Conservation (phyloP, 495 filamentous ascomycete genomes). For the Poronia punctata region DNA sequence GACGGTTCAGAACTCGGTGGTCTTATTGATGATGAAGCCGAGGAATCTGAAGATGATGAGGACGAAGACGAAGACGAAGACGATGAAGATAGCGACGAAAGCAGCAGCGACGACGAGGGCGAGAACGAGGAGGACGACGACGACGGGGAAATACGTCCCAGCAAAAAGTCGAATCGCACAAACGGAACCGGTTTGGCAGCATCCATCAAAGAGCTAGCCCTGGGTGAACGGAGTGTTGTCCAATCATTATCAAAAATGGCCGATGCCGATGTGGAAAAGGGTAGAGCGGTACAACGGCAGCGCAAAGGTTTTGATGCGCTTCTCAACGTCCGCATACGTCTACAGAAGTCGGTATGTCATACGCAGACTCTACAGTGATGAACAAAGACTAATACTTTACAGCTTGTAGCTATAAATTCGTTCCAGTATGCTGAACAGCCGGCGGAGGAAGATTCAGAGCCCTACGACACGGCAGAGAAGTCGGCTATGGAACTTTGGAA, state of each 20-base stretch:
- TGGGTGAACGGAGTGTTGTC: slow-evolving; percentile 42
- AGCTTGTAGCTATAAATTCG: slow-evolving; percentile 69
- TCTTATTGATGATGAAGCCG: slow-evolving; percentile 29
- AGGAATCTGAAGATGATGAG: slow-evolving; percentile 29
- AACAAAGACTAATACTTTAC: neutral
- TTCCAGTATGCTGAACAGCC: slow-evolving; percentile 43
- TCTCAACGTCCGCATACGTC: slow-evolving; percentile 76
- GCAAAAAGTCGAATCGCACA: slow-evolving; percentile 10
- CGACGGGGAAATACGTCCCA: slow-evolving; percentile 16
- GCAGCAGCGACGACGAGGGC: slow-evolving; percentile 10
- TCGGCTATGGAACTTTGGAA: slow-evolving; percentile 88
- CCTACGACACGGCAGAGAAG: slow-evolving; percentile 71
- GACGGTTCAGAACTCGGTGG: slow-evolving; percentile 31
- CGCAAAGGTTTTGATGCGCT: slow-evolving; percentile 78
- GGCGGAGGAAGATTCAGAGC: slow-evolving; percentile 26
- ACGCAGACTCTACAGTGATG: neutral
- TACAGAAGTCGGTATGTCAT: slow-evolving; percentile 64
- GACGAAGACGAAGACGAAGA: slow-evolving; percentile 56
- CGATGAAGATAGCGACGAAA: slow-evolving; percentile 80
- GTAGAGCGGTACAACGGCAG: slow-evolving; percentile 75
- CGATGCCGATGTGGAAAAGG: slow-evolving; percentile 66
- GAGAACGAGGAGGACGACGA: slow-evolving; percentile 33
- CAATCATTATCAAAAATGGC: slow-evolving; percentile 27
- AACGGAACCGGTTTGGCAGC: slow-evolving; percentile 10
- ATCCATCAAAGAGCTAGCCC: slow-evolving; percentile 23